Conservation (phyloP, 164 flowering plant species). For the Vitis amurensis region DNA sequence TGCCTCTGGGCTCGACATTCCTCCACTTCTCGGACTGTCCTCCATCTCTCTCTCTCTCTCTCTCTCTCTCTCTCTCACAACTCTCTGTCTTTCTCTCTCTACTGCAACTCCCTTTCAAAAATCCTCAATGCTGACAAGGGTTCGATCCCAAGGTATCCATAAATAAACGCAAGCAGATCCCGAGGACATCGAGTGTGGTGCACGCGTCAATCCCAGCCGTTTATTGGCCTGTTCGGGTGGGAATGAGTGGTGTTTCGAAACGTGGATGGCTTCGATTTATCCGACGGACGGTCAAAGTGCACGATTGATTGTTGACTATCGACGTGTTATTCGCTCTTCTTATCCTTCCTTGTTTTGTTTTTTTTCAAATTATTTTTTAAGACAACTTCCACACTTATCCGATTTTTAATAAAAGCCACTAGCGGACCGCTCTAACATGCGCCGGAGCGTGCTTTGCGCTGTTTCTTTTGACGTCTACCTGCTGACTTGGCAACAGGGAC, state of each 20-base stretch:
- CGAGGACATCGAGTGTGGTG: neutral
- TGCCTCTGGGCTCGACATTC: slow-evolving; percentile 76
- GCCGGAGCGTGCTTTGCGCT: slow-evolving; percentile 17
- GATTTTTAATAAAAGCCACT: slow-evolving; percentile 24
- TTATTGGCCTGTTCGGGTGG: neutral
- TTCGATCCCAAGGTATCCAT: neutral
- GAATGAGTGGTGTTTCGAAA: neutral
- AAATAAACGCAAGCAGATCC: neutral
- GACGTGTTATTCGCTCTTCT: slow-evolving; percentile 7
- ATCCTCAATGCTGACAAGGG: neutral
- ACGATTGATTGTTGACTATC: neutral
- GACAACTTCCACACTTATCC: slow-evolving; percentile 19
- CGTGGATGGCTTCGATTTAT: slow-evolving; percentile 16
- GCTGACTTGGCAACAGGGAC: slow-evolving; percentile 2
- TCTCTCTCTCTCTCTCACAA: slow-evolving; percentile 1
- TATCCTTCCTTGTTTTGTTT: slow-evolving; percentile 12
- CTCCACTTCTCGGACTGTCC: slow-evolving; percentile 50
- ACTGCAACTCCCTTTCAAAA: too few relatives aligned
- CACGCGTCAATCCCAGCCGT: neutral
- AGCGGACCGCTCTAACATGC: slow-evolving; percentile 20
- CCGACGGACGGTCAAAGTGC: neutral
- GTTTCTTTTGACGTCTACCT: neutral
- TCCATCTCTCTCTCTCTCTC: slow-evolving; percentile 13
- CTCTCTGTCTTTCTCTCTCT: neutral
- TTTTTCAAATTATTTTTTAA: neutral